Base-by-base conservation (phyloP, 2,329 filamentous ascomycete genomes). In the Teratosphaeria viscida region DNA sequence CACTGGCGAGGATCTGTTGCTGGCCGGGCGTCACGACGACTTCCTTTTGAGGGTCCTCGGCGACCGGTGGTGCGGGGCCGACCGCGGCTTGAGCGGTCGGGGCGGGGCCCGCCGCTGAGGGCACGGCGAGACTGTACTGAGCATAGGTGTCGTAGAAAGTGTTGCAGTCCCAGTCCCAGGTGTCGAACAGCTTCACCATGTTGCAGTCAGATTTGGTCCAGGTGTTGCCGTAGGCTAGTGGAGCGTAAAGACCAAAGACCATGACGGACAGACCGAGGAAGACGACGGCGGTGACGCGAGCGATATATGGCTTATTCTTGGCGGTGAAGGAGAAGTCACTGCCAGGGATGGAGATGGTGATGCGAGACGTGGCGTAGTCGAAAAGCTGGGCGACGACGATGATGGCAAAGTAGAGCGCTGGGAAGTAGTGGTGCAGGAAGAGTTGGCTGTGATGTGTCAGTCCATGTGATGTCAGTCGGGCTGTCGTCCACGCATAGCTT, bases 121-220 rank as follows among this genome's bases (percentile, higher is more conserved):
- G 62, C 14, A 65, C 62, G 2, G 64, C 58, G 32, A 69, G 65
- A 5, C 65, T 66, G 65, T 73, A 72, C 19, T 73, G 69, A 37
- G 68, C 67, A 59, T 73, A 73, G 72, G 85, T 85, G 65, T 86
- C 86, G 67, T 87, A 80, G 79, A 99, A 99, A 61, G 84, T 92
- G 75, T 95, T 96, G 82, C 94, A 99, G 75, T 99, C 94, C 83
- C 92, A 99, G 73, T 99, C 94, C 94, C 94, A 99, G 1, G 85
- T 87, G 60, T 82, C 79, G 71, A 97, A 86, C 12, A 99, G 79
- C 80, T 97, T 97, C 62, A 94, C 87, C 59, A 85, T 85, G 66
- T 85, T 86, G 81, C 94, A 99, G 70, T 94, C 87, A 61, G 82
- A 78, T 79, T 90, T 89, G 57, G 92, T 99, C 94, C 94, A 99